Base-by-base conservation (phyloP, 2,329 filamentous ascomycete species). In the Ilyonectria sp. region DNA sequence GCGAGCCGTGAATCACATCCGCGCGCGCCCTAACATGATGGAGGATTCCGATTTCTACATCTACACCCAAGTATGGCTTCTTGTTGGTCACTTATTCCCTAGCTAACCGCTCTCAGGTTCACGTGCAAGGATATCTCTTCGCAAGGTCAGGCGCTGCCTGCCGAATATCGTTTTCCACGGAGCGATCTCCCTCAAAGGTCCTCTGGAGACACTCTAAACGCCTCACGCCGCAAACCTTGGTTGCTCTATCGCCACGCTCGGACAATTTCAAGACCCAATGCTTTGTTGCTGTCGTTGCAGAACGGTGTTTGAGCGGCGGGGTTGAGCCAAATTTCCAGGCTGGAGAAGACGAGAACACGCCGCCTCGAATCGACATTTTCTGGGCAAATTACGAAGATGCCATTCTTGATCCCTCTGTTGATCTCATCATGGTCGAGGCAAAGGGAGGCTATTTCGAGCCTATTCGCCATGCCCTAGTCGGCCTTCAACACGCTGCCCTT, bases 381-480 rank as follows among this genome's bases (percentile, higher is more conserved):
- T 95, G 94, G 82, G 87, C 88, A 0, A 79, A 86, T 8, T 74
- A 84, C 0, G 82, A 88, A 3, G 88, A 94, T 26, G 82, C 90
- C 0, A 67, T 86, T 3, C 84, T 97, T 55, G 92, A 97, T 74
- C 90, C 94, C 0, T 86, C 87, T 17, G 79, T 87, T 37, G 90
- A 92, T 72, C 91, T 91, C 78, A 80, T 95, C 11, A 97, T 97
- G 93, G 82, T 97, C 0, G 94, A 97, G 76, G 87, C 92, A 1
- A 87, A 91, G 3, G 79, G 80, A 0, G 91, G 92, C 1, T 97
- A 94, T 76, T 97, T 90, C 69, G 95, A 98, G 78, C 89, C 93
- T 0, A 86, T 89, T 43, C 87, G 93, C 0, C 90, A 97, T 76
- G 91, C 91, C 0, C 85, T 98, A 77, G 82, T 88, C 15, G 91